Evolutionary conservation across 306 rosid genomes (phyloP), one percentile per base, ranked within the genome.

Genomic region (Trifolium pratense): DNA sequence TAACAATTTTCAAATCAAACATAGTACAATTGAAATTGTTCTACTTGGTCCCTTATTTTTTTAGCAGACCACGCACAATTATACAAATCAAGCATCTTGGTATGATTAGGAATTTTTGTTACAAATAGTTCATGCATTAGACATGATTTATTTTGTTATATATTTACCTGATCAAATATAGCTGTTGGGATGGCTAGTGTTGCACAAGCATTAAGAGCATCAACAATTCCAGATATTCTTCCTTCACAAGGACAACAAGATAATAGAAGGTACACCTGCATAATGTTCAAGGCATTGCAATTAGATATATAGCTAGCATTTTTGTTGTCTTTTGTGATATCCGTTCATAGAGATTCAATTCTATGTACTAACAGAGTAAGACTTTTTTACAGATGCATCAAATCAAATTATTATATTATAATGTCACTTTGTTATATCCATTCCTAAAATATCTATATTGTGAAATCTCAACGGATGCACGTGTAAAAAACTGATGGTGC

Each of bases 231-330:
- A 13, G 98, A 92, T 76, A 92, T 85, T 69, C 94, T 85, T 77
- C 97, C 98, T 77, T 90, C 96, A 55, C 96, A 90, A 4, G 96
- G 96, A 62, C 87, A 81, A 79, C 98, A 87, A 36, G 98, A 90
- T 63, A 90, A 80, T 37, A 90, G 76, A 71, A 90, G 91, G 71
- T 92, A 90, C 23, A 74, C 87, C 94, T 90, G 83, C 60, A 76
- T 87, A 80, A 68, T 78, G 67, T 59, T 68, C 25, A 21, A 21
- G 1, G 1, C 55, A 76, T 52, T 76, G 45, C 70, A 37, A 62
- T 62, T 71, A 51, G 34, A 1, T 2, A 13, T 34, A 66, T 62
- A 58, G 11, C n/a, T 57, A 69, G 6, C 63, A 67, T 51, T 39
- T 65, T 73, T 53, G 11, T 18, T 58, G 18, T 67, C 51, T 20